A percentile compares a stretch with the other conserved stretches of the same genome.
These are phyloP conservation scores for Ascosphaera aggregata DNA, from an alignment of 2,329 filamentous ascomycete genomes.

Conservation along the genomic window DNA sequence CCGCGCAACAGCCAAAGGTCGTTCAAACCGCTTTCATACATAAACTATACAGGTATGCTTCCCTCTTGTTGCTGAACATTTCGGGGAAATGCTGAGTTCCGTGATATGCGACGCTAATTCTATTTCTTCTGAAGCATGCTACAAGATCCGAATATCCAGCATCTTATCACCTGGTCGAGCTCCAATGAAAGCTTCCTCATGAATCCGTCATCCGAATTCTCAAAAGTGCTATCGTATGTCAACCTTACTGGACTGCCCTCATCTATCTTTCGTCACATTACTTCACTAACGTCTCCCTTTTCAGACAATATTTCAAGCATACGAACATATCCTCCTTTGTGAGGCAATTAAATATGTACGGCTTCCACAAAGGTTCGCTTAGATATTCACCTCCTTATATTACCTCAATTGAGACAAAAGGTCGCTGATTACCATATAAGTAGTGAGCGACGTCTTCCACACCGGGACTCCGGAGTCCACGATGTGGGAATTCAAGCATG, in stretches of 20 bases:
- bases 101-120: not conserved
- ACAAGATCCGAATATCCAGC: conserved; percentile 77
- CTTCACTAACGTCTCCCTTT: conserved; percentile 7
- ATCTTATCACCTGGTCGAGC: conserved; percentile 88
- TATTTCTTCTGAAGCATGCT: conserved; percentile 48
- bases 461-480: conserved; percentile 82
- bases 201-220: conserved; percentile 93
- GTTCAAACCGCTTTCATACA: conserved; percentile 98
- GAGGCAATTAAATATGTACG: conserved; percentile 96
- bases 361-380: conserved; percentile 79
- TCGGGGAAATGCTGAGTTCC: not conserved
- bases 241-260: conserved; percentile 7
- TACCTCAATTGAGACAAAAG: not conserved
- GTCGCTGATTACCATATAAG: not conserved
- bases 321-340: conserved; percentile 99
- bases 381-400: conserved; percentile 6
- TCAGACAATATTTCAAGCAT: conserved; percentile 95
- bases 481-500: conserved; percentile 97
- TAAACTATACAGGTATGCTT: conserved; percentile 81
- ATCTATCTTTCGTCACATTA: conserved; percentile 1
- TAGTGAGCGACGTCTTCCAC: conserved; percentile 96
- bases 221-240: conserved; percentile 86
- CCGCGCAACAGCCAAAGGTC: conserved; percentile 80
- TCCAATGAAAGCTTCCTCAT: conserved; percentile 96
- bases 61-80: conserved; percentile 1